Evolutionary conservation across 805 yeast species (phyloP).

Genomic region (Wickerhamiella shivajii): DNA sequence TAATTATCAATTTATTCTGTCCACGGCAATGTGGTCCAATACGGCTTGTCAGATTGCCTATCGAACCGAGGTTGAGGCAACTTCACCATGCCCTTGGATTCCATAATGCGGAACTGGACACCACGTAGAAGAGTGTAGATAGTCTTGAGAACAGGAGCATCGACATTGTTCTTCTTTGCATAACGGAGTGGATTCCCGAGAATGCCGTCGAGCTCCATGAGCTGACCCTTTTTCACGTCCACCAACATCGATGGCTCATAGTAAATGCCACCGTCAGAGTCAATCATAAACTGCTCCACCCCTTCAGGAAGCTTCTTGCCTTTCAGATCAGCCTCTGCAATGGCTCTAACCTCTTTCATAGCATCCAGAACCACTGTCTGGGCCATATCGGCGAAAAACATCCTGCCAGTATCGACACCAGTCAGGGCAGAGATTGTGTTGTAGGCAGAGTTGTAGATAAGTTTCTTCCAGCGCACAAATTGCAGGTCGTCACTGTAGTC

Average conservation of each 20-base stretch:
- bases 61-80: slow-evolving; percentile 27
- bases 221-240: slow-evolving; percentile 49
- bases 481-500: slow-evolving; percentile 32
- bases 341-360: slow-evolving; percentile 48
- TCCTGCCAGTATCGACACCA: slow-evolving; percentile 43
- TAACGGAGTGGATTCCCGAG: slow-evolving; percentile 47
- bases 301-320: slow-evolving; percentile 40
- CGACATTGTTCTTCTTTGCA: slow-evolving; percentile 34
- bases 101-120: slow-evolving; percentile 48
- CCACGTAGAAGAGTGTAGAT: slow-evolving; percentile 46
- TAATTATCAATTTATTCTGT: slow-evolving; percentile 1
- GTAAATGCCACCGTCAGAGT: slow-evolving; percentile 43
- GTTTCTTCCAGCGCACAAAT: slow-evolving; percentile 47
- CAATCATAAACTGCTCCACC: slow-evolving; percentile 36
- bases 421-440: slow-evolving; percentile 50
- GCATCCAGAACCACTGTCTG: slow-evolving; percentile 37
- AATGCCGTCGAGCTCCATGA: slow-evolving; percentile 58
- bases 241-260: slow-evolving; percentile 64
- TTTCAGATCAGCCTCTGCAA: slow-evolving; percentile 46
- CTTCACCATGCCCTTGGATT: slow-evolving; percentile 33
- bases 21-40: slow-evolving; percentile 10
- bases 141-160: slow-evolving; percentile 44
- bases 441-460: slow-evolving; percentile 53
- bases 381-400: slow-evolving; percentile 32
- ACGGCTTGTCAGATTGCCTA: slow-evolving; percentile 6